phyloP scores from a whole-genome alignment of 305 asterid species.

The Fraxinus ornus region DNA sequence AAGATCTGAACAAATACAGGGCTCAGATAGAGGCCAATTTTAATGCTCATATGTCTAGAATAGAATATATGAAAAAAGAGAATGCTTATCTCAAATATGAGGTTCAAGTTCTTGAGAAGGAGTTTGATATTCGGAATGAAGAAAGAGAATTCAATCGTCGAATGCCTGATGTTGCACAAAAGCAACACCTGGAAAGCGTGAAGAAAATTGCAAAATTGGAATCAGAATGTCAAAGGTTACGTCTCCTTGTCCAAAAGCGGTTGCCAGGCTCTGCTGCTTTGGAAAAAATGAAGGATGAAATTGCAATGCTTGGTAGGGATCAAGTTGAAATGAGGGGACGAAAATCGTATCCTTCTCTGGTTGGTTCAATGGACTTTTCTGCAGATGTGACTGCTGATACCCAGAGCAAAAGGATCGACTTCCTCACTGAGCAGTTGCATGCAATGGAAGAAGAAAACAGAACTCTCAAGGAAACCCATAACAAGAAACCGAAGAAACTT shows the following conservation, averaged over 20 bases:
- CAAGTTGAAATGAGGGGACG: slow-evolving; percentile 40
- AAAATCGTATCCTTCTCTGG: slow-evolving; percentile 37
- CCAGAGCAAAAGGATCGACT: slow-evolving; percentile 37
- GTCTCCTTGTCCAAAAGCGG: slow-evolving; percentile 59
- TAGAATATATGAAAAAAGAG: slow-evolving; percentile 65
- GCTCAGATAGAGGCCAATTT: slow-evolving; percentile 49
- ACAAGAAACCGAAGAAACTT: slow-evolving; percentile 32
- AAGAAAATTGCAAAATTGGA: slow-evolving; percentile 58
- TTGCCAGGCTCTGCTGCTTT: slow-evolving; percentile 70
- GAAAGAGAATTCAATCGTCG: slow-evolving; percentile 70
- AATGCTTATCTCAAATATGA: slow-evolving; percentile 63
- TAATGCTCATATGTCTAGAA: slow-evolving; percentile 39
- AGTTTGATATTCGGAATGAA: slow-evolving; percentile 71
- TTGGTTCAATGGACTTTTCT: slow-evolving; percentile 34
- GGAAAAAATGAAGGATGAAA: slow-evolving; percentile 68
- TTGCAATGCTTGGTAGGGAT: slow-evolving; percentile 47
- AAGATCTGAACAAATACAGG: slow-evolving; percentile 47
- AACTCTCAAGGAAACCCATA: slow-evolving; percentile 43
- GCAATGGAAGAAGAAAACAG: slow-evolving; percentile 59
- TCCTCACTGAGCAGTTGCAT: slow-evolving; percentile 51
- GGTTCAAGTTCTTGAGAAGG: slow-evolving; percentile 74
- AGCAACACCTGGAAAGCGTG: slow-evolving; percentile 54
- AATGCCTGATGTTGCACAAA: slow-evolving; percentile 51
- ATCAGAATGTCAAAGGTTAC: slow-evolving; percentile 67
- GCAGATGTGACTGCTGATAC: slow-evolving; percentile 36